phyloP scores from a whole-genome alignment of 2,329 filamentous ascomycete species.

The Magnaporthiopsis poae region DNA sequence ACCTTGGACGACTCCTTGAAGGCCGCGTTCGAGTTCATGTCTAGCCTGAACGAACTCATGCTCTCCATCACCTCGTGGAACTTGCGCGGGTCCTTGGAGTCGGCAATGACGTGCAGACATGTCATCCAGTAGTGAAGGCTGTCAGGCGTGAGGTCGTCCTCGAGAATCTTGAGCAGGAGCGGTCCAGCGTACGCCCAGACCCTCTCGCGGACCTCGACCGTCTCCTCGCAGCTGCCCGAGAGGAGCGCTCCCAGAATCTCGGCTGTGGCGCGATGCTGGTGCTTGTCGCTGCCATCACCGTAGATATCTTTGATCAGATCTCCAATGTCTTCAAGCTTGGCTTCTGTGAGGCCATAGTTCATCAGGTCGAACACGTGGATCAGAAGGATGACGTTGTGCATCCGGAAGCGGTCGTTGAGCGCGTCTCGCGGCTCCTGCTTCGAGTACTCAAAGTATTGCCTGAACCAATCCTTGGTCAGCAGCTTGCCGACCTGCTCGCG shows the following conservation, averaged over 20 bases:
- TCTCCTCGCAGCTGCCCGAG: slow-evolving; percentile 68
- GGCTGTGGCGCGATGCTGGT: slow-evolving; percentile 89
- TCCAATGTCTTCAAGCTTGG: slow-evolving; percentile 80
- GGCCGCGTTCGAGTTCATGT: slow-evolving; percentile 89
- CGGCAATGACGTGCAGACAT: slow-evolving; percentile 79
- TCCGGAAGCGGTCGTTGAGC: slow-evolving; percentile 62
- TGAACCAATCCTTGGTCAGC: slow-evolving; percentile 76
- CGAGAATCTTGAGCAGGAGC: slow-evolving; percentile 73
- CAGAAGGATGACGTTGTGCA: slow-evolving; percentile 76
- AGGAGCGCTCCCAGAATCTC: slow-evolving; percentile 86
- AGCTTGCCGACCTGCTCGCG: slow-evolving; percentile 71
- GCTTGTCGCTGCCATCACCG: slow-evolving; percentile 89
- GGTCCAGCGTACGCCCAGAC: slow-evolving; percentile 89
- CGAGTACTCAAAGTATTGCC: slow-evolving; percentile 70
- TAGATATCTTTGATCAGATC: slow-evolving; percentile 69
- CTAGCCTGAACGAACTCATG: slow-evolving; percentile 74
- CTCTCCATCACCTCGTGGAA: slow-evolving; percentile 77
- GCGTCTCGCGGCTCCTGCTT: slow-evolving; percentile 22
- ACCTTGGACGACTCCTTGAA: slow-evolving; percentile 99
- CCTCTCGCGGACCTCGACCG: slow-evolving; percentile 59
- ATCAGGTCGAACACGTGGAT: slow-evolving; percentile 86
- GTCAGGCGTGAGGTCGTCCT: slow-evolving; percentile 87
- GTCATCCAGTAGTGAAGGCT: slow-evolving; percentile 92
- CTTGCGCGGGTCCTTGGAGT: slow-evolving; percentile 80
- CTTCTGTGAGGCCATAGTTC: slow-evolving; percentile 64